Evolutionary conservation across 2,329 filamentous ascomycete genomes (phyloP), one percentile per base, ranked within the genome.

Genomic region (Neopestalotiopsis sp.): DNA sequence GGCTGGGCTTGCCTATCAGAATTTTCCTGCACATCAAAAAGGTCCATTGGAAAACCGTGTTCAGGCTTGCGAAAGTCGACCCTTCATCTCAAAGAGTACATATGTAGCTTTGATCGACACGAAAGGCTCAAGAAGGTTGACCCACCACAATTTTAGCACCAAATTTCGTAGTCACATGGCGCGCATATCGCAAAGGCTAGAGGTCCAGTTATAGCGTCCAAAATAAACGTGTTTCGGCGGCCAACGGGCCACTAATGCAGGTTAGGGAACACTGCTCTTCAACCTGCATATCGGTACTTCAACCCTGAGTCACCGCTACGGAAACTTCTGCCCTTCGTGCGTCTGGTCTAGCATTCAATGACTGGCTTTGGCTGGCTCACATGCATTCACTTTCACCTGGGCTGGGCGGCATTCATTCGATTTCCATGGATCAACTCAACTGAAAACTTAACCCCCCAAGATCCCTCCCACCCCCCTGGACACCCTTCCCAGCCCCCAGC

Each of bases 211-310:
- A 67, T 69, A 70, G 68, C 65, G 73, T 74, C 70, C 68, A 74
- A 53, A 73, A 76, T 75, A 75, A 75, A 74, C 73, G 73, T 75
- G 74, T 73, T 69, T 73, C 74, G 74, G 73, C 71, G 71, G 70
- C 70, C 69, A 72, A 70, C 68, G 61, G 68, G 69, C 45, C 65
- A 56, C 66, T 67, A 67, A 67, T 63, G 66, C 57, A 59, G 34
- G 45, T 32, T 28, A 63, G 38, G 45, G 45, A 53, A 53, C 45
- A 53, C 45, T 53, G 45, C 45, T 53, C 28, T 28, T 63, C 28
- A 62, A 28, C 20, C 66, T 62, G 66, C 66, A 71, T 70, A 66
- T 74, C 71, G 73, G 72, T 74, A 75, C 72, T 71, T 74, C 64
- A 34, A 49, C 61, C 61, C 17, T 30, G 65, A 67, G 65, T 67